Evolutionary conservation across 2,329 filamentous ascomycete species (phyloP), one percentile per base, ranked within the genome.

Genomic region (Colletotrichum salicis): DNA sequence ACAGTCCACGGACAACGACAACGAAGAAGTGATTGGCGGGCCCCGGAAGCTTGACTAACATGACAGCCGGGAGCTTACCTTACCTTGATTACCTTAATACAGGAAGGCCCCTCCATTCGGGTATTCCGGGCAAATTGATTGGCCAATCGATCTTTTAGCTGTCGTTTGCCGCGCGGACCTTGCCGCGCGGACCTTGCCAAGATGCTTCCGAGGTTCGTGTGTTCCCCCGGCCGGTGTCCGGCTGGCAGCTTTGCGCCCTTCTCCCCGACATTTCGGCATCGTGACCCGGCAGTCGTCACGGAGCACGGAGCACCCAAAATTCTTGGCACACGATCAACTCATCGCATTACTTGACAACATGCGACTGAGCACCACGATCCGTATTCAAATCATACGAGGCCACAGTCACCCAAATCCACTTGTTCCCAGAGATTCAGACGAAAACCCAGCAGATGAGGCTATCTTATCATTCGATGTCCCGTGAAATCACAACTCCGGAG

Each of bases 401-500:
- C 41, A 22, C 8, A 45, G 24, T n/a, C 1, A 12, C 1, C 12
- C n/a, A 11, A 61, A 10, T 6, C 59, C 41, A 61, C 37, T 51
- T 51, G 11, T 15, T 51, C 12, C 1, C 7, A 48, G 33, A 24
- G 59, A 19, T 8, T n/a, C 35, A 24, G n/a, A 12, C 22, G 33
- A 10, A 19, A 45, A n/a, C 22, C 22, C 24, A 19, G 57, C 57
- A 15, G 37, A 19, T 33, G 19, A 41, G 6, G 24, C 15, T 51
- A 33, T 33, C 19, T 48, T 22, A 61, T 64, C 31, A 11, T 41
- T 19, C 24, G 22, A 35, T 48, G 37, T 31, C 3, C 70, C 61
- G 70, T 67, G n/a, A 71, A 63, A 67, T 71, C 41, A 59, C 51
- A 62, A 58, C 56, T 71, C 70, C 70, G 31, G 19, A n/a, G 5